A percentile compares a stretch with the other conserved stretches of the same genome.
Conservation (phyloP, 306 rosid species). For the Pyrus communis region DNA sequence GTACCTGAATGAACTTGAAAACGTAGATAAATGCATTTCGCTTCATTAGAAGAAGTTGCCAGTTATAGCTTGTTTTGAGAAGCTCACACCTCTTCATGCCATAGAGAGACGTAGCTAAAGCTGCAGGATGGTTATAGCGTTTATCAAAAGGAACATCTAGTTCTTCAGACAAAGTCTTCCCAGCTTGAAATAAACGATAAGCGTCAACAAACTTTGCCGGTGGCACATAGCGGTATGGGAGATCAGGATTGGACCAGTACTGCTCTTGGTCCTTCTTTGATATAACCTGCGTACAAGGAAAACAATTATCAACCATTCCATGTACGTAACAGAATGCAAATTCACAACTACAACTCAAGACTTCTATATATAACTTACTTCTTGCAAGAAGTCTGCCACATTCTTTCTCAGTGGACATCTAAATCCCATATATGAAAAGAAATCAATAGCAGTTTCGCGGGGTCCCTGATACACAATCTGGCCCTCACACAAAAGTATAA, state of each 20-base stretch:
- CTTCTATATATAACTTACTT: slow-evolving; percentile 48
- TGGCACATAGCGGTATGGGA: slow-evolving; percentile 74
- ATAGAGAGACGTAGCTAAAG: slow-evolving; percentile 69
- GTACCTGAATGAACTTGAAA: slow-evolving; percentile 94
- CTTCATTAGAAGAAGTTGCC: slow-evolving; percentile 88
- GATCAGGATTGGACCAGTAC: slow-evolving; percentile 71
- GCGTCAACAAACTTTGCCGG: slow-evolving; percentile 75
- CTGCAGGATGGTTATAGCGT: slow-evolving; percentile 87
- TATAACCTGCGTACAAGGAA: slow-evolving; percentile 55
- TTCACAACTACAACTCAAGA: slow-evolving; percentile 9
- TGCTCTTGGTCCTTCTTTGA: slow-evolving; percentile 98
- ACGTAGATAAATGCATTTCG: slow-evolving; percentile 88
- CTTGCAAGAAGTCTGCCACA: slow-evolving; percentile 96
- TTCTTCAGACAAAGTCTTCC: slow-evolving; percentile 63
- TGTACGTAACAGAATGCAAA: slow-evolving; percentile 11
- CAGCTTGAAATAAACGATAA: slow-evolving; percentile 56
- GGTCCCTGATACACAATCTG: slow-evolving; percentile 94
- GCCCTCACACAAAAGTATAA: slow-evolving; percentile 88
- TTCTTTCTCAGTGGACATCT: slow-evolving; percentile 84
- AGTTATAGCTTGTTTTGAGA: slow-evolving; percentile 66
- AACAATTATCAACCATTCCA: slow-evolving; percentile 7
- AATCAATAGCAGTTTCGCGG: slow-evolving; percentile 64
- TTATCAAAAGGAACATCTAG: slow-evolving; percentile 65
- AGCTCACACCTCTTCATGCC: slow-evolving; percentile 62
- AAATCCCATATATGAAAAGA: slow-evolving; percentile 83